phyloP scores from a whole-genome alignment of 2,329 filamentous ascomycete species.

The Clarireedia homoeocarpa region DNA sequence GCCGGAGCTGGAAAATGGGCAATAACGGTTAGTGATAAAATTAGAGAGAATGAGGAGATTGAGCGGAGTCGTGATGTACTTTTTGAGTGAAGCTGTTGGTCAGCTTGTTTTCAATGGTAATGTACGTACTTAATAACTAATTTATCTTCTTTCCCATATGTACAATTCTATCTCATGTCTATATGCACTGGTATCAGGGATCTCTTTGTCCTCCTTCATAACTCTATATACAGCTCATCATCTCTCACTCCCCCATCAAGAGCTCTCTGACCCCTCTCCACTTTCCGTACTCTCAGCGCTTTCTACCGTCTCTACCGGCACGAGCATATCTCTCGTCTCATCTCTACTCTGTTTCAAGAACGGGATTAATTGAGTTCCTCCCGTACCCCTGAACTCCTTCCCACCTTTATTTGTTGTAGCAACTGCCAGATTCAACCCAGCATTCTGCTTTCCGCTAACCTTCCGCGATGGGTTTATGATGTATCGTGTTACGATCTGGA shows the following conservation, averaged over 20 bases:
- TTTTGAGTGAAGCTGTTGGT: neutral
- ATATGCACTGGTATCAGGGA: neutral
- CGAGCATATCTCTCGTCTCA: constrained; percentile 55
- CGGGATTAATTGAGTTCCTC: constrained; percentile 78
- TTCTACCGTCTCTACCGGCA: neutral
- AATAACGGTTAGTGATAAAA: neutral
- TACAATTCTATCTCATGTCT: neutral
- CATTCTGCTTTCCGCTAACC: constrained; percentile 35
- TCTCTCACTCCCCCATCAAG: no score
- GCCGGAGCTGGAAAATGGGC: neutral
- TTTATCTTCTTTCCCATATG: no score
- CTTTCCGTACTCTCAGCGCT: neutral
- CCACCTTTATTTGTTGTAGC: constrained; percentile 21
- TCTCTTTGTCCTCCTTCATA: no score
- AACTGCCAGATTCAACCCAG: constrained; percentile 32
- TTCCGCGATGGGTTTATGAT: constrained; percentile 70
- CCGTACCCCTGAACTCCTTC: constrained; percentile 62
- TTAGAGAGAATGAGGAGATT: neutral
- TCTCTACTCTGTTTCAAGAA: constrained; percentile 86
- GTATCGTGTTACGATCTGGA: constrained; percentile 83
- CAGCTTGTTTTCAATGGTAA: neutral
- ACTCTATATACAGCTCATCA: no score
- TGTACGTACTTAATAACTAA: no score
- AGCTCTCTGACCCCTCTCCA: neutral
- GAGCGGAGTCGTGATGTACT: neutral